These are phyloP conservation scores for Cladosporium sphaerospermum DNA, from an alignment of 2,329 filamentous ascomycete genomes.

Conservation along the genomic window DNA sequence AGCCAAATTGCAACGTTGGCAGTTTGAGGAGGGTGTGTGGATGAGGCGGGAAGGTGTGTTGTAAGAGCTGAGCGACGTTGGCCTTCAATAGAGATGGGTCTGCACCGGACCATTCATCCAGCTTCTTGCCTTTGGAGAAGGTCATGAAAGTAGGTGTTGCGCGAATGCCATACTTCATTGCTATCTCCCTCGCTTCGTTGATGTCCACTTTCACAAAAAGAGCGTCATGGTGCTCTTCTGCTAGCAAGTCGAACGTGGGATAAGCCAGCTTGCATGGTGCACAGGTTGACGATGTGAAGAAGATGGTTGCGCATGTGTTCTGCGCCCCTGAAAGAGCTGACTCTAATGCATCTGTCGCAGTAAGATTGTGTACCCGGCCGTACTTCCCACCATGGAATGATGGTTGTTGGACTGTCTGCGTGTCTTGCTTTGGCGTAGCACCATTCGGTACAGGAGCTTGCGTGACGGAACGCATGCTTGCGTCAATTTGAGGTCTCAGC, in stretches of 20 bases:
- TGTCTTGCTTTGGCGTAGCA: slow-evolving; percentile 17
- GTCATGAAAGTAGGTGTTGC: slow-evolving; percentile 87
- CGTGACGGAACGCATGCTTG: slow-evolving; percentile 56
- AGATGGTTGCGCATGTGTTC: slow-evolving; percentile 69
- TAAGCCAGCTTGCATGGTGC: slow-evolving; percentile 78
- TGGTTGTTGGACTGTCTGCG: background rate
- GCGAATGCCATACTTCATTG: slow-evolving; percentile 58
- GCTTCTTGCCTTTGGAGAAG: slow-evolving; percentile 67
- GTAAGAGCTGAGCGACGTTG: slow-evolving; percentile 67
- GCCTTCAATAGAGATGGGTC: slow-evolving; percentile 61
- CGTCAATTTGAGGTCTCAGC: slow-evolving; percentile 70
- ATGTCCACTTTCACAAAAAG: slow-evolving; percentile 80
- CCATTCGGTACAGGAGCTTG: slow-evolving; percentile 48
- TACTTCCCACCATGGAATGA: slow-evolving; percentile 9
- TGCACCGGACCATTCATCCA: slow-evolving; percentile 75
- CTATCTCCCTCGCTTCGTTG: slow-evolving; percentile 55
- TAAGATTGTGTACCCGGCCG: slow-evolving; percentile 56
- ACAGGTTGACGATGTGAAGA: slow-evolving; percentile 88
- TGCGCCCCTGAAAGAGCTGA: slow-evolving; percentile 53
- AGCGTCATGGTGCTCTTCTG: slow-evolving; percentile 62
- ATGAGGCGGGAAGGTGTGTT: slow-evolving; percentile 70
- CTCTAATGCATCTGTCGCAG: slow-evolving; percentile 55
- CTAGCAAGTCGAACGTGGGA: slow-evolving; percentile 73
- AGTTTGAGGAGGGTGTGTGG: slow-evolving; percentile 66
- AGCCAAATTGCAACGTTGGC: slow-evolving; percentile 60